Percentiles rank a stretch among this genome's conserved stretches.
These are phyloP conservation scores for Kodamaea restingae DNA, from an alignment of 805 yeast genomes.

Conservation along the genomic window DNA sequence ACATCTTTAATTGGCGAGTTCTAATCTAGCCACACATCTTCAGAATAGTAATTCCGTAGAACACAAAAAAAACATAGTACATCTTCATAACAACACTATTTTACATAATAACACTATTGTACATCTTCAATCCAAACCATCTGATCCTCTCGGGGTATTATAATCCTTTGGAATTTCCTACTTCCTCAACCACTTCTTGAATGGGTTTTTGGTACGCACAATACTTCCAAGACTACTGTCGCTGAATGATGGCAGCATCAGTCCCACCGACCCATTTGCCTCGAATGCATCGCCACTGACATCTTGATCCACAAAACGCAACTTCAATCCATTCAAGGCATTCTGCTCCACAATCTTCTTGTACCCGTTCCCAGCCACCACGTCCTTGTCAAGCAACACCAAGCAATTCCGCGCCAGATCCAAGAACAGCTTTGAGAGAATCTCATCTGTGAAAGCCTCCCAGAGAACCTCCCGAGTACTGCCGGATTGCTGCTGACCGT, in stretches of 20 bases:
- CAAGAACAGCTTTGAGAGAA: conserved; percentile 27
- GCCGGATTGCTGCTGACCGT: conserved; percentile 2
- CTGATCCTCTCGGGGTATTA: no score
- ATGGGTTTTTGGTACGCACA: conserved; percentile 31
- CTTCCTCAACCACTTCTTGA: conserved; percentile 38
- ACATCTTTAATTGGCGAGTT: no score
- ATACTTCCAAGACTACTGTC: conserved; percentile 22
- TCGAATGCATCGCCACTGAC: conserved; percentile 7
- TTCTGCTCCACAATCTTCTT: conserved; percentile 27
- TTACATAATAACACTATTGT: no score
- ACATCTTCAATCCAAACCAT: no score
- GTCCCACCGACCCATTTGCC: conserved; percentile 1
- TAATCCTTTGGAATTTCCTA: no score
- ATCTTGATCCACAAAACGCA: conserved; percentile 24
- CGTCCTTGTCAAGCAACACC: conserved; percentile 25
- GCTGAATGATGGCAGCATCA: conserved; percentile 19
- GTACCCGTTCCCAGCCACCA: conserved; percentile 20
- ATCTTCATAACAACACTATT: no score
- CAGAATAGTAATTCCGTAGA: no score
- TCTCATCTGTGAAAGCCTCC: conserved; percentile 32
- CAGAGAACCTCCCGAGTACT: conserved; percentile 19
- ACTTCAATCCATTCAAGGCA: conserved; percentile 28
- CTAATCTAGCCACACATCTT: no score
- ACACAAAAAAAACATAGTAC: no score
- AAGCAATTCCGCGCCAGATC: conserved; percentile 30